phyloP scores from a whole-genome alignment of 2,329 filamentous ascomycete genomes.

The Colletotrichum sp. region DNA sequence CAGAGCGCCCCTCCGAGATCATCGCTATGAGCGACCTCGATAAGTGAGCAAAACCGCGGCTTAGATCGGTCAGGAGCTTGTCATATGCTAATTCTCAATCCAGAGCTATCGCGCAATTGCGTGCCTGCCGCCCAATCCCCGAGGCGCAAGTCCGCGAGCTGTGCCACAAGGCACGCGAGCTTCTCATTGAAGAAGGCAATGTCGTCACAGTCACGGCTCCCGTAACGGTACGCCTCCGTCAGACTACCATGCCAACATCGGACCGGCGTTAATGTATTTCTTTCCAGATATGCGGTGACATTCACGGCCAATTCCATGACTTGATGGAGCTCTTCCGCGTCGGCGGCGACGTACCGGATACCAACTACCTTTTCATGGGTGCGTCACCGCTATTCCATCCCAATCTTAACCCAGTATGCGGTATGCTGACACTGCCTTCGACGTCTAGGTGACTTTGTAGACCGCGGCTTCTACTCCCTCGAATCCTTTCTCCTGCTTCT shows the following conservation, averaged over 20 bases:
- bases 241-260: not conserved
- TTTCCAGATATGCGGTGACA: slow-evolving; percentile 89
- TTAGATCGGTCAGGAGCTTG: not conserved
- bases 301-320: slow-evolving; percentile 96
- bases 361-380: slow-evolving; percentile 98
- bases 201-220: slow-evolving; percentile 94
- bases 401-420: not conserved
- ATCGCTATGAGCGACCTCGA: slow-evolving; percentile 87
- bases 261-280: not conserved
- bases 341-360: slow-evolving; percentile 91
- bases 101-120: slow-evolving; percentile 93
- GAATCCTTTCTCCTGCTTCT: slow-evolving; percentile 96
- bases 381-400: slow-evolving; percentile 27
- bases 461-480: slow-evolving; percentile 96
- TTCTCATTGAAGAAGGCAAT: slow-evolving; percentile 97
- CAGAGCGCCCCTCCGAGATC: not conserved
- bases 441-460: slow-evolving; percentile 84
- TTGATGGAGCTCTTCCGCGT: slow-evolving; percentile 96
- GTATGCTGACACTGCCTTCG: not conserved
- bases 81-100: slow-evolving; percentile 7
- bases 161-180: slow-evolving; percentile 95
- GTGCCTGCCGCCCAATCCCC: slow-evolving; percentile 94
- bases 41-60: slow-evolving; percentile 60
- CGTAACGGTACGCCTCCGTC: slow-evolving; percentile 71
- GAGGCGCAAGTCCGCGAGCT: slow-evolving; percentile 95